Percentiles rank a stretch among this genome's conserved stretches.
These are phyloP conservation scores for Neodidymelliopsis sp. DNA, from an alignment of 2,329 filamentous ascomycete species.

Conservation along the genomic window DNA sequence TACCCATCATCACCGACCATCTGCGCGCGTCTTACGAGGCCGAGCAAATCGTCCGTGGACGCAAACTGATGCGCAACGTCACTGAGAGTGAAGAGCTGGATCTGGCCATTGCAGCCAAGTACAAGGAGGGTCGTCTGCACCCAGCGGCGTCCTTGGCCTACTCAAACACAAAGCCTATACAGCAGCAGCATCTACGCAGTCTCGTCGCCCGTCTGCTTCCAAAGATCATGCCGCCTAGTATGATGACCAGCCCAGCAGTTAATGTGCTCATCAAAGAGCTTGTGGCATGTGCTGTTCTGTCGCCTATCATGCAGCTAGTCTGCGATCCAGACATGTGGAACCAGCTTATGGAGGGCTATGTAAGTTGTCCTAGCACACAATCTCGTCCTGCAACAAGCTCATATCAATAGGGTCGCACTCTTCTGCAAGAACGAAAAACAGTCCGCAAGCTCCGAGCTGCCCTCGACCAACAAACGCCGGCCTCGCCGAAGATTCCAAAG, in stretches of 20 bases:
- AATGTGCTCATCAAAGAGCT: conserved; percentile 85
- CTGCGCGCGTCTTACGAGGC: conserved; percentile 91
- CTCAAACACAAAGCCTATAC: conserved; percentile 81
- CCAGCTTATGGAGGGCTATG: conserved; percentile 88
- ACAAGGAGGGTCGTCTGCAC: conserved; percentile 86
- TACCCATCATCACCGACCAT: conserved; percentile 88
- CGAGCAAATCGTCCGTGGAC: conserved; percentile 84
- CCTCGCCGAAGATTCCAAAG: conserved; percentile 71
- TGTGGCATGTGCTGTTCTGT: conserved; percentile 88
- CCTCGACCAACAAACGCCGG: conserved; percentile 90
- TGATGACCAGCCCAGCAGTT: conserved; percentile 82
- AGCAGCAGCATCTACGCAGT: conserved; percentile 87
- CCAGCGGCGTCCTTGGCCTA: conserved; percentile 83
- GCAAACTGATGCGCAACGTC: conserved; percentile 84
- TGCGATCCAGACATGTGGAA: conserved; percentile 98
- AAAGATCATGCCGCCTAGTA: conserved; percentile 73
- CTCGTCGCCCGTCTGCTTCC: conserved; percentile 77
- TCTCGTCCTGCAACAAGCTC: neutral
- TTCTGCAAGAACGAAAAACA: conserved; percentile 94
- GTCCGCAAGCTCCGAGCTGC: conserved; percentile 91
- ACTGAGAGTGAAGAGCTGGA: conserved; percentile 97
- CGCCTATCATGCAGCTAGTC: conserved; percentile 79
- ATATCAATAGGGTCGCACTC: conserved; percentile 69
- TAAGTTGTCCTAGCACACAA: conserved; percentile 21
- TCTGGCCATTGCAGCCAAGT: conserved; percentile 93